Evolutionary conservation across 2,329 filamentous ascomycete genomes (phyloP).

Genomic region (Botrytis pseudocinerea): DNA sequence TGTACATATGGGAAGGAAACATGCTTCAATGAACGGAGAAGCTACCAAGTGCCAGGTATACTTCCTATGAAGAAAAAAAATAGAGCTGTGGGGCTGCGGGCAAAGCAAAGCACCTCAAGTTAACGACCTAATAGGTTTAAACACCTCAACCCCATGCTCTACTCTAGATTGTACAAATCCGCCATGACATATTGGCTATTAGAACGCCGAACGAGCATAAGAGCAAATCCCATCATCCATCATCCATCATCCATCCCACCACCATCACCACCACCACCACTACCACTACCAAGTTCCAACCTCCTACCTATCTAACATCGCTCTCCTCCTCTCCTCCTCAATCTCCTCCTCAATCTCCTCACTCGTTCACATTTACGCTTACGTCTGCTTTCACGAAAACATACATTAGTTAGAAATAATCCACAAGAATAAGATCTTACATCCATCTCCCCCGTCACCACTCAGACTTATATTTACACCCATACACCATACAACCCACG

Average conservation of each 20-base stretch:
- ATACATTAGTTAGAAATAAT: neutral
- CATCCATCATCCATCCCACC: constrained; percentile 1
- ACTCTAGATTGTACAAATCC: constrained; percentile 16
- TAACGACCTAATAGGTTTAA: constrained; percentile 7
- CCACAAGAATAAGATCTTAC: neutral
- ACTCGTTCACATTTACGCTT: neutral
- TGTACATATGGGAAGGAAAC: neutral
- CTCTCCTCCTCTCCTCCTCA: neutral
- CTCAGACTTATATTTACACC: neutral
- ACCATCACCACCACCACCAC: neutral
- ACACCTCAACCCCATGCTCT: constrained; percentile 12
- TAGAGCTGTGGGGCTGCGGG: constrained; percentile 7
- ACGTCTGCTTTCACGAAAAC: neutral
- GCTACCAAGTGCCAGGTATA: too few relatives aligned
- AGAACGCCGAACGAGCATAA: constrained; percentile 1
- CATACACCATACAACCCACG: neutral
- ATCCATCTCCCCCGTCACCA: neutral
- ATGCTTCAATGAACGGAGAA: neutral
- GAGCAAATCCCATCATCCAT: constrained; percentile 13
- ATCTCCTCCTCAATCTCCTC: neutral
- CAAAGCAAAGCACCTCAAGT: constrained; percentile 13
- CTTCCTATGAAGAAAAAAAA: neutral
- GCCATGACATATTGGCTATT: constrained; percentile 15
- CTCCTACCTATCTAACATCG: neutral
- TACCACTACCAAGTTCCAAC: neutral